Evolutionary conservation across 2,329 filamentous ascomycete genomes (phyloP).

Genomic region (Pseudopithomyces maydicus): DNA sequence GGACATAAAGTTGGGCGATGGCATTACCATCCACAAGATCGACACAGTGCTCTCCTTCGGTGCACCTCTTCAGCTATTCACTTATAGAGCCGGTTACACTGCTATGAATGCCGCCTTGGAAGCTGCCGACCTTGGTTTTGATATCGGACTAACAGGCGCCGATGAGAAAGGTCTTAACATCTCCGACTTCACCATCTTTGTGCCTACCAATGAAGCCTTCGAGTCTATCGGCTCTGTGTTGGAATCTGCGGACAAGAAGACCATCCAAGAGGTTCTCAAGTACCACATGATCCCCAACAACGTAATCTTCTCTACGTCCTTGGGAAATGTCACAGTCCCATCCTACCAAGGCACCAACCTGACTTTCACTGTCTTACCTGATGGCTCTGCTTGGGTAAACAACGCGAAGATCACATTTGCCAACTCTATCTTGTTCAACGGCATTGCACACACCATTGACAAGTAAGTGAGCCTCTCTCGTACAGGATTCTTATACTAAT

Average conservation of each 20-base stretch:
- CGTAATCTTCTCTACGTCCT: conserved; percentile 30
- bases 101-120: conserved; percentile 29
- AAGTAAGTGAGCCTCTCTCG: conserved; percentile 11
- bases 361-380: conserved; percentile 28
- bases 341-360: conserved; percentile 26
- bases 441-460: conserved; percentile 32
- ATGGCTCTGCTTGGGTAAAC: conserved; percentile 32
- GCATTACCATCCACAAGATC: conserved; percentile 34
- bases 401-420: conserved; percentile 28
- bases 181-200: conserved; percentile 78
- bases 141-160: conserved; percentile 22
- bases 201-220: conserved; percentile 77
- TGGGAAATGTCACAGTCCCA: conserved; percentile 30
- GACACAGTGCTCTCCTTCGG: conserved; percentile 33
- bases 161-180: conserved; percentile 26
- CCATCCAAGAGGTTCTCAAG: conserved; percentile 27
- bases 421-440: conserved; percentile 32
- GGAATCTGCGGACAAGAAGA: conserved; percentile 19
- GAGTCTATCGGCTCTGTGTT: conserved; percentile 54
- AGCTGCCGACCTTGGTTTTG: conserved; percentile 25
- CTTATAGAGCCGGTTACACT: conserved; percentile 29
- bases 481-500: background rate
- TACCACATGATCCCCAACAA: conserved; percentile 34
- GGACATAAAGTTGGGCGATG: conserved; percentile 31
- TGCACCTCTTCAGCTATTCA: conserved; percentile 33